Conservation (phyloP, 345 rosid species). For the Combretum micranthum region DNA sequence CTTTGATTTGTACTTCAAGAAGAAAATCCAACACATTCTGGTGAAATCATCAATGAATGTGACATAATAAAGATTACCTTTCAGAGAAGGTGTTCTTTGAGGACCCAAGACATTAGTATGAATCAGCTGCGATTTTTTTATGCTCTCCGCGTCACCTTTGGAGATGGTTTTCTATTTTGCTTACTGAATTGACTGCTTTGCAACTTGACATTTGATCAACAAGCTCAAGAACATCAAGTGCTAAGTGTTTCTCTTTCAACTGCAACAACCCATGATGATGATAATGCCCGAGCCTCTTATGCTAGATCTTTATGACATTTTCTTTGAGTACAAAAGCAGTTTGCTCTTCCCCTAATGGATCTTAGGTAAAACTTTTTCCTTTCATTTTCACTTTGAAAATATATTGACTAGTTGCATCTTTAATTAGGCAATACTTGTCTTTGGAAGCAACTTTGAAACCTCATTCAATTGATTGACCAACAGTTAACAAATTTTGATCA, state of each 20-base stretch:
- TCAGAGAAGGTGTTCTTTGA: neutral
- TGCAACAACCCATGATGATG: no score
- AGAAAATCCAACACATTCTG: neutral
- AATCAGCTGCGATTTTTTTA: constrained; percentile 4
- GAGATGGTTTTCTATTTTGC: neutral
- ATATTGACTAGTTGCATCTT: neutral
- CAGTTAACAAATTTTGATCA: constrained; percentile 12
- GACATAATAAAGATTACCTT: constrained; percentile 5
- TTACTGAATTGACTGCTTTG: constrained; percentile 1
- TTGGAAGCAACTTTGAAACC: constrained; percentile 4
- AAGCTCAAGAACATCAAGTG: neutral
- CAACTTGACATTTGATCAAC: no score
- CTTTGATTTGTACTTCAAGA: neutral
- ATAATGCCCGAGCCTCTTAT: no score
- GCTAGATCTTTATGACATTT: no score
- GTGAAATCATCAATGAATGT: constrained; percentile 6
- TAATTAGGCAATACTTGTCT: constrained; percentile 4
- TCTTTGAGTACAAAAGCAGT: no score
- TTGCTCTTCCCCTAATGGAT: constrained; percentile 2
- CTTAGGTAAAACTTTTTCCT: constrained; percentile 27
- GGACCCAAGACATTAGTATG: constrained; percentile 6
- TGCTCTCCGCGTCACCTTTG: constrained; percentile 3
- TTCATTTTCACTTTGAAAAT: neutral
- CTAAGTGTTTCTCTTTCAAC: neutral
- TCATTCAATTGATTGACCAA: constrained; percentile 5